A percentile compares a stretch with the other conserved stretches of the same genome.
phyloP scores from a whole-genome alignment of 148 eudicot species.

The Talinum fruticosum region DNA sequence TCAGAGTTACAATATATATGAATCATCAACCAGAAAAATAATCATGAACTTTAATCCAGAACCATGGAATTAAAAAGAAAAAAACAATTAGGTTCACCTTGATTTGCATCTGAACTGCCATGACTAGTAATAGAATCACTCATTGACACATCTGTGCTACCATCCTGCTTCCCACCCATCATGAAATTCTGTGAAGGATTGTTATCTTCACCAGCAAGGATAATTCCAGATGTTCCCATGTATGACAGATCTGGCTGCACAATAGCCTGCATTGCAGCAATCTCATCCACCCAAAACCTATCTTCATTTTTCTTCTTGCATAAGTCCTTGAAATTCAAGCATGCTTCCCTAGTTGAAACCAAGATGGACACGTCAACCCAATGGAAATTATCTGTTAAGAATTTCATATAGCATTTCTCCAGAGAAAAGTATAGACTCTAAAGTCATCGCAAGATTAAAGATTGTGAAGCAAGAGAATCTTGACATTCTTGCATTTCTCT shows the following conservation, averaged over 20 bases:
- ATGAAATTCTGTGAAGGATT: constrained; percentile 32
- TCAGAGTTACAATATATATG: not conserved
- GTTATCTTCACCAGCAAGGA: constrained; percentile 54
- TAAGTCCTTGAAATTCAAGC: constrained; percentile 63
- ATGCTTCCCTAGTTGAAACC: constrained; percentile 63
- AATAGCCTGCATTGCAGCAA: constrained; percentile 80
- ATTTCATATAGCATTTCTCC: not conserved
- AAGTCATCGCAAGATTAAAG: not conserved
- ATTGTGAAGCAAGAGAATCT: not conserved
- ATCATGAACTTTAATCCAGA: not conserved
- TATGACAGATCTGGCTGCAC: constrained; percentile 52
- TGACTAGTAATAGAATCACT: constrained; percentile 49
- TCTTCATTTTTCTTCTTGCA: constrained; percentile 75
- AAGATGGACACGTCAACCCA: constrained; percentile 8
- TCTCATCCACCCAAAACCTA: constrained; percentile 75
- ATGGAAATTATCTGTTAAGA: not conserved
- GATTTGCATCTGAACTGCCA: constrained; percentile 45
- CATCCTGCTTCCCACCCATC: constrained; percentile 34
- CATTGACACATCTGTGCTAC: constrained; percentile 38
- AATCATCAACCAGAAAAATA: not conserved
- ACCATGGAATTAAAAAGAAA: not conserved
- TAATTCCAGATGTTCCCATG: constrained; percentile 55
- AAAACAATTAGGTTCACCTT: constrained; percentile 32
- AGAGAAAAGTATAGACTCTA: not conserved
- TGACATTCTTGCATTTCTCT: not conserved